phyloP scores from a whole-genome alignment of 176 grass and related monocot genomes.

The Stipa capillata region DNA sequence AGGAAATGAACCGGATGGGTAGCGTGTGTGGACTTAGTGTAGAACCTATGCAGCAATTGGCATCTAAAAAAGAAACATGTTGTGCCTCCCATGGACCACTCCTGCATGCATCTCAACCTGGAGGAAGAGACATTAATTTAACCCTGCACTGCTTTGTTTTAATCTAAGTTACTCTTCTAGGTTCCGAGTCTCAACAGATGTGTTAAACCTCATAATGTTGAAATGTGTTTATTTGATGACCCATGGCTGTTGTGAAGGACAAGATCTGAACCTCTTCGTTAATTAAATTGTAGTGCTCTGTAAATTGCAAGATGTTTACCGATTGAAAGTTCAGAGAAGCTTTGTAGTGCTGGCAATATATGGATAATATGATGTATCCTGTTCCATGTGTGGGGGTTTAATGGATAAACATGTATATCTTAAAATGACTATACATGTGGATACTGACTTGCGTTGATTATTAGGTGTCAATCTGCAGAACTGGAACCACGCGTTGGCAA shows the following conservation, averaged over 20 bases:
- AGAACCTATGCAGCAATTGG: background rate
- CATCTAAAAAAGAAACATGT: background rate
- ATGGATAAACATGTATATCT: background rate
- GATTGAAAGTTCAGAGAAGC: background rate
- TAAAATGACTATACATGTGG: background rate
- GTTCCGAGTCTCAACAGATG: background rate
- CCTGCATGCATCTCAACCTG: background rate
- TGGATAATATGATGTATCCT: background rate
- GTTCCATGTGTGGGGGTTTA: background rate
- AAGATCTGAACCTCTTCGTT: background rate
- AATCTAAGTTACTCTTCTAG: background rate
- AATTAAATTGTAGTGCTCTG: background rate
- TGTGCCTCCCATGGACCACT: background rate
- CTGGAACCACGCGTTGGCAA: background rate
- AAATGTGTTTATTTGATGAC: background rate
- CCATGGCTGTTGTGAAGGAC: background rate
- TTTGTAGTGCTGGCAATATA: background rate
- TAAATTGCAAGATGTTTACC: too few relatives aligned
- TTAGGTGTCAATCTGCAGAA: background rate
- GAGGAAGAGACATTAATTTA: background rate
- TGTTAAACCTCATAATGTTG: background rate
- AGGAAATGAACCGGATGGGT: background rate
- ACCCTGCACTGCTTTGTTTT: slow-evolving; percentile 5
- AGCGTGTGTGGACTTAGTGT: background rate
- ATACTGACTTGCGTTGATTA: background rate